Evolutionary conservation across 176 grass and related monocot species (phyloP).

Genomic region (Ananas comosus): DNA sequence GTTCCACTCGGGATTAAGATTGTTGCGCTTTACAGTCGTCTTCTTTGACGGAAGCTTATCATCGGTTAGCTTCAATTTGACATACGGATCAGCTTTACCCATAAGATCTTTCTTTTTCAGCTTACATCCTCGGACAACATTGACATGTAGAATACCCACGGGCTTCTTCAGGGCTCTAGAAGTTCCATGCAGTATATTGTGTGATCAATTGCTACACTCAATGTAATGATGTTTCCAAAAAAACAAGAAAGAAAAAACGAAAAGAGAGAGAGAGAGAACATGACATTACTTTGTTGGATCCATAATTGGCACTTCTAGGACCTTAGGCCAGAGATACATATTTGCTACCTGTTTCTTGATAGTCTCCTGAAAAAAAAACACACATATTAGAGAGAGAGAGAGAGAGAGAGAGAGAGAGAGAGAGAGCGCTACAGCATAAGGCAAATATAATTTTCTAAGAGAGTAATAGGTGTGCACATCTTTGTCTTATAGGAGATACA

Average conservation of each 20-base stretch:
- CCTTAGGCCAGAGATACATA: conserved; percentile 90
- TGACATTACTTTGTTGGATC: conserved; percentile 52
- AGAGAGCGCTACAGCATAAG: not conserved
- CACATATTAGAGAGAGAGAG: conserved; percentile 10
- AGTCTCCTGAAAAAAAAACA: conserved; percentile 46
- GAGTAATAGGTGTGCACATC: too few species aligned
- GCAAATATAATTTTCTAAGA: not conserved
- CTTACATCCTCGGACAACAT: conserved; percentile 17
- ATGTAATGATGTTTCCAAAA: not conserved
- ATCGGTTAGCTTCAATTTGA: conserved; percentile 22
- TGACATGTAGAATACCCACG: conserved; percentile 21
- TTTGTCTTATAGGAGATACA: too few species aligned
- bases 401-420: not conserved
- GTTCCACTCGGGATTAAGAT: conserved; percentile 25
- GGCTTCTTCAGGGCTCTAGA: conserved; percentile 15
- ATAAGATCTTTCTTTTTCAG: conserved; percentile 27
- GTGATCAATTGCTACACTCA: not conserved
- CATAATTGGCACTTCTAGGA: conserved; percentile 72
- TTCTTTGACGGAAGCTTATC: conserved; percentile 25
- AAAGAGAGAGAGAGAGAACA: not conserved
- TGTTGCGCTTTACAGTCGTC: conserved; percentile 12
- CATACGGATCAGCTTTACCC: conserved; percentile 24
- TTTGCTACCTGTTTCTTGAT: conserved; percentile 78
- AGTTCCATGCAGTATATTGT: not conserved
- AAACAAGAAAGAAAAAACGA: not conserved